Base-by-base conservation (phyloP, 306 rosid species). In the Ormosia emarginata region DNA sequence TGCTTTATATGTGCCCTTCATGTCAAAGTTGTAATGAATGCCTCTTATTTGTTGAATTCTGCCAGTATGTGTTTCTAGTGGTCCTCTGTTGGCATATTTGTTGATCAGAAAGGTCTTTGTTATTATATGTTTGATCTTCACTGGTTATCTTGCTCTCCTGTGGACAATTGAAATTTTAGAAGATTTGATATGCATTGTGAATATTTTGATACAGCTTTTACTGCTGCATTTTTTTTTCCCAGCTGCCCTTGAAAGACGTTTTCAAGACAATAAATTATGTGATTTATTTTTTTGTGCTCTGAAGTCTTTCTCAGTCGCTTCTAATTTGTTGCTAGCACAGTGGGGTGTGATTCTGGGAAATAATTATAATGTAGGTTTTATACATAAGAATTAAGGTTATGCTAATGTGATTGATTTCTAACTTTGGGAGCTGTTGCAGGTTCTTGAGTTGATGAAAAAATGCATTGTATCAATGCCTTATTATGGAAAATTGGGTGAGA, bases 381-480 rank as follows among this genome's bases (percentile, higher is more conserved):
- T 33, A 47, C 58, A 4, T 69, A 29, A 30, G 43, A 57, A 59
- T 70, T 36, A 53, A 15, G 74, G 40, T 73, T 70, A 32, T 73
- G 69, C 53, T 29, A 10, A 50, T 74, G 43, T 82, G 73, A 55
- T 46, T 80, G 66, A 78, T 78, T 71, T 74, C 75, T 4, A 46
- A 79, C 77, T 24, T 32, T 77, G 71, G 75, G 66, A 77, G 67
- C 79, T 70, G 57, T 71, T 79, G 82, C 82, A 95, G 99, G 99
- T 87, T 85, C 97, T 95, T 85, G 97, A 95, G 83, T 80, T 93
- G 91, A 84, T 90, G 91, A 90, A 90, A 83, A 88, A 84, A 77
- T 90, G 97, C 88, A 82, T 92, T 64, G 68, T 75, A 73, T 80
- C 88, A 69, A 87, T 86, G 74, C 78, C 92, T 59, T 55, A 36